These are phyloP conservation scores for Trichophyton benhamiae DNA, from an alignment of 2,329 filamentous ascomycete species.

Conservation along the genomic window DNA sequence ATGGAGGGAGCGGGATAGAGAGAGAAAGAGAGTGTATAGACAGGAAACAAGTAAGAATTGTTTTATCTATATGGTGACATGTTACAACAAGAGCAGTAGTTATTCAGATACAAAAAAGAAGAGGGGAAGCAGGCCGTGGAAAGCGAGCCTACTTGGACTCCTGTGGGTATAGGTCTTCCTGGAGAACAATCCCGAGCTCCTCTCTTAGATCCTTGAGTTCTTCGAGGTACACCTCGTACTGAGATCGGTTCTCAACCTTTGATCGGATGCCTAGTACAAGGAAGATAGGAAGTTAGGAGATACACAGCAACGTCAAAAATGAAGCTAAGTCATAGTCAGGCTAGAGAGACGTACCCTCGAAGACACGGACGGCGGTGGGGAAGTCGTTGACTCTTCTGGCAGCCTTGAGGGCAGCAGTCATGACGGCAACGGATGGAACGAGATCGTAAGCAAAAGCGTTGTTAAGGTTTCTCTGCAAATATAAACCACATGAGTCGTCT, in stretches of 20 bases:
- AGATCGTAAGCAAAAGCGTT: slow-evolving; percentile 99
- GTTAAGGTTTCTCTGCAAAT: slow-evolving; percentile 74
- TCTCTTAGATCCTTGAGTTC: slow-evolving; percentile 86
- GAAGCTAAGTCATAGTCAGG: not conserved
- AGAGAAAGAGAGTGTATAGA: not conserved
- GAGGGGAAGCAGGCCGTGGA: not conserved
- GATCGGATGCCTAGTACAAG: slow-evolving; percentile 69
- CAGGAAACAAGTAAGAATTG: not conserved
- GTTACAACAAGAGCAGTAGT: slow-evolving; percentile 1
- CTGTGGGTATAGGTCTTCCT: slow-evolving; percentile 81
- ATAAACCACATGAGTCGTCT: not conserved
- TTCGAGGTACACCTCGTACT: slow-evolving; percentile 91
- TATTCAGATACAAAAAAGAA: slow-evolving; percentile 1
- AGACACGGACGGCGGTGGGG: slow-evolving; percentile 94
- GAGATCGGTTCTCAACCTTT: slow-evolving; percentile 96
- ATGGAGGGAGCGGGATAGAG: not conserved
- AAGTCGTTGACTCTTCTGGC: slow-evolving; percentile 96
- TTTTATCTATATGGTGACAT: slow-evolving; percentile 1
- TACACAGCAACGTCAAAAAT: slow-evolving; percentile 9
- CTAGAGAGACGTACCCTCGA: slow-evolving; percentile 62
- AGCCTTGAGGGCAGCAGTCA: slow-evolving; percentile 82
- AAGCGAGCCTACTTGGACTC: slow-evolving; percentile 24
- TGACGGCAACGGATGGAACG: slow-evolving; percentile 83
- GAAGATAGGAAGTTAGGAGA: not conserved
- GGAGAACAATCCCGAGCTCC: slow-evolving; percentile 82